Base-by-base conservation (phyloP, 2,329 filamentous ascomycete species). In the Colletotrichum gigasporum region DNA sequence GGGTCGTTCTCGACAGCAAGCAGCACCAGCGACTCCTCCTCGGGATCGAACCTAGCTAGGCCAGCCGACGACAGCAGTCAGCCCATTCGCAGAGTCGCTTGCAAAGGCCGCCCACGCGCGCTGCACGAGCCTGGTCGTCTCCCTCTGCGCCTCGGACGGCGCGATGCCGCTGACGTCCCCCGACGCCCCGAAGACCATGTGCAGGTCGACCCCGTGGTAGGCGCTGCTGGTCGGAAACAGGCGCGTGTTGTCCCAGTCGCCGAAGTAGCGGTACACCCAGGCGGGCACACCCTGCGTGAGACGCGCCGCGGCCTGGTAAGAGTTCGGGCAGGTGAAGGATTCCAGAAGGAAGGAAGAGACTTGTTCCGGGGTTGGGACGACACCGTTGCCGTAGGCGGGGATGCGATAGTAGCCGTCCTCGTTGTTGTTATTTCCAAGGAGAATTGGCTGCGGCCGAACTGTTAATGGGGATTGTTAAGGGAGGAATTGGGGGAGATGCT, bases 381-480 rank as follows among this genome's bases (percentile, higher is more conserved):
- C 70, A 32, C 79, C 77, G 22, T 73, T 71, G 0, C 71, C 74
- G 61, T 74, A 83, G 1, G 81, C 78, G 1, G 77, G 75, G 32
- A 84, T 76, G 5, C 77, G 76, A 69, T 84, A 84, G 71, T 80
- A 83, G 0, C 80, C 80, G 3, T 79, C 77, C 68, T 85, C 83
- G 57, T 83, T 77, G 66, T 82, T 57, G 56, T 78, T 82, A 66
- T 78, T 79, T 12, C 79, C 81, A 4, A 78, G 68, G 0, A 85
- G 65, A 1, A 81, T 72, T 0, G 83, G 82, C 37, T 81, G 12
- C 0, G 14, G 18, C 2, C 20, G 12, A 11, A 6, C 5, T 18
- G 1, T 4, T 7, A 1, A 12, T 1, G 8, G 7, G 3, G 5
- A 12, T 10, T 24, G 10, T 10, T 3, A 10, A 2, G 2, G 18